A percentile compares a stretch with the other conserved stretches of the same genome.
Evolutionary conservation across 2,329 filamentous ascomycete species (phyloP).

Genomic region (Dactylellina cionopaga): DNA sequence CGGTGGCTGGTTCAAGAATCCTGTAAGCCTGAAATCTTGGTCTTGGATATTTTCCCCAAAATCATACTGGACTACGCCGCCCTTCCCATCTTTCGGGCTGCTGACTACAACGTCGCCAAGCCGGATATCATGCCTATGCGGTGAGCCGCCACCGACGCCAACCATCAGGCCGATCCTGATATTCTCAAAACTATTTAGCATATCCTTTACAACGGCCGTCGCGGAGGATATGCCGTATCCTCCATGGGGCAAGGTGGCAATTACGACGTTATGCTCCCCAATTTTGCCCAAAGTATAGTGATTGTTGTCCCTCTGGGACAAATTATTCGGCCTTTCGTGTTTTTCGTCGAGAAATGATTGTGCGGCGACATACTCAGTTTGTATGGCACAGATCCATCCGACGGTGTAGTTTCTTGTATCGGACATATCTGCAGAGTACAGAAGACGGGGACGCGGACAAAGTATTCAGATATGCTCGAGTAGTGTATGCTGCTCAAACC

Average conservation of each 20-base stretch:
- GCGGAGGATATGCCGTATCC: constrained; percentile 58
- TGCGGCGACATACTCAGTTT: constrained; percentile 61
- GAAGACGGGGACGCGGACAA: too few species aligned
- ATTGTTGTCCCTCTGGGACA: constrained; percentile 56
- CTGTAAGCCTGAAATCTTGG: constrained; percentile 52
- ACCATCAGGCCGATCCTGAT: constrained; percentile 2
- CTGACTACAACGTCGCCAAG: constrained; percentile 24
- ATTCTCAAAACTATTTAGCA: constrained; percentile 51
- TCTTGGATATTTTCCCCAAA: constrained; percentile 46
- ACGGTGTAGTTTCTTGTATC: too few species aligned
- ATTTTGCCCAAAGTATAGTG: constrained; percentile 58
- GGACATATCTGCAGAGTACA: too few species aligned
- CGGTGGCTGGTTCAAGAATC: constrained; percentile 17
- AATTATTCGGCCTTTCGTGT: constrained; percentile 56
- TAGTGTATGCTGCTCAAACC: too few species aligned
- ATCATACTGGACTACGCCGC: constrained; percentile 14
- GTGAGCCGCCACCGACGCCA: constrained; percentile 9
- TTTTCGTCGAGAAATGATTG: constrained; percentile 61
- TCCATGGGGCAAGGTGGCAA: constrained; percentile 58
- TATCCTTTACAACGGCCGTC: constrained; percentile 58
- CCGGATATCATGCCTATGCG: neutral
- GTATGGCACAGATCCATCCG: constrained; percentile 64
- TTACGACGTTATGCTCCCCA: constrained; percentile 58
- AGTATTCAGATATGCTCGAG: too few species aligned
- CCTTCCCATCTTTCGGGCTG: neutral